Evolutionary conservation across 2,329 filamentous ascomycete species (phyloP).

Genomic region (Paecilomyces formosus): DNA sequence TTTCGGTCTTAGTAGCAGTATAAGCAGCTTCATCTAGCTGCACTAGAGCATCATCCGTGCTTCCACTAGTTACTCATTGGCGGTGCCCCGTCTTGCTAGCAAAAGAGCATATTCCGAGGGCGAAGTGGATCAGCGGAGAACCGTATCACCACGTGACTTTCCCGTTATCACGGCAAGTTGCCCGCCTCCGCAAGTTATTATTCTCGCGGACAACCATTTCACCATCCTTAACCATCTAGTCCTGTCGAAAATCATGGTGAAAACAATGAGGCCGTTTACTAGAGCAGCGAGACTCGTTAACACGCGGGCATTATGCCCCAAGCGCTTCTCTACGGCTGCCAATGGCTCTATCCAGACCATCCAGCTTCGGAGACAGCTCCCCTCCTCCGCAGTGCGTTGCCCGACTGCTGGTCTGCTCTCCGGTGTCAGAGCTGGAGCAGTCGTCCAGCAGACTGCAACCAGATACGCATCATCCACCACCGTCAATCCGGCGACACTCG

Average conservation of each 20-base stretch:
- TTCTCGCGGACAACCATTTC: background rate
- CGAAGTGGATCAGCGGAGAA: slow-evolving; percentile 4
- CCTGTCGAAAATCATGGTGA: background rate
- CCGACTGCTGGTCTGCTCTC: slow-evolving; percentile 5
- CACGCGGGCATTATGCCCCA: slow-evolving; percentile 15
- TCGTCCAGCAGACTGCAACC: slow-evolving; percentile 10
- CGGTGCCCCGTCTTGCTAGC: background rate
- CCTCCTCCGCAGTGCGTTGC: slow-evolving; percentile 14
- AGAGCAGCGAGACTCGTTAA: slow-evolving; percentile 22
- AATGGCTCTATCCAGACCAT: slow-evolving; percentile 19
- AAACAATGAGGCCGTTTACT: slow-evolving; percentile 11
- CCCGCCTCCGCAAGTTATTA: slow-evolving; percentile 8
- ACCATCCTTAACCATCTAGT: background rate
- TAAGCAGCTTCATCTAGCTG: background rate
- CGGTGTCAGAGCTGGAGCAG: slow-evolving; percentile 6
- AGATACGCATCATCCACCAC: slow-evolving; percentile 26
- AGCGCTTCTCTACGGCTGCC: slow-evolving; percentile 18
- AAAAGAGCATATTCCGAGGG: background rate
- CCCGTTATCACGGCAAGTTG: slow-evolving; percentile 16
- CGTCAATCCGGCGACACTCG: slow-evolving; percentile 16
- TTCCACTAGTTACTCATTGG: background rate
- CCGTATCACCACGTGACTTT: slow-evolving; percentile 33
- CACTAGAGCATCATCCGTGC: background rate
- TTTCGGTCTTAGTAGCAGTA: background rate
- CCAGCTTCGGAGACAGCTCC: slow-evolving; percentile 20